Evolutionary conservation across 805 yeast genomes (phyloP), one percentile per base, ranked within the genome.

Genomic region (Kregervanrija pseudodelftensis): DNA sequence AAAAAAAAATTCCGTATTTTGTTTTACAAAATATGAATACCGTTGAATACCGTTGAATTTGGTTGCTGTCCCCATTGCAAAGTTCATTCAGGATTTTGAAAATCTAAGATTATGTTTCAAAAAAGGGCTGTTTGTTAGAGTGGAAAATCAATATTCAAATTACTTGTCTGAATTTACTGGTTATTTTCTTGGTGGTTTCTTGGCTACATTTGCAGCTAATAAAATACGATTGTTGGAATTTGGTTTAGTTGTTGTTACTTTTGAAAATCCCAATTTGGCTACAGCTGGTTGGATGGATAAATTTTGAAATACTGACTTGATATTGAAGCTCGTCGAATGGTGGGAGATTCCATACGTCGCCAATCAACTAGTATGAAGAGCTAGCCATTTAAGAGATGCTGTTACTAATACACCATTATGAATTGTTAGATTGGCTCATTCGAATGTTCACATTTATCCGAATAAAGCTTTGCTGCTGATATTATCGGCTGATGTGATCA

Each of bases 161-260:
- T 81, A 77, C 57, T 57, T 67, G 16, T 49, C 82, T 8, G 68
- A 74, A 3, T 69, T 81, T 2, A 65, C 79, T 2, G 93, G 93
- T 0, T 93, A 85, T 60, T 84, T 91, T 0, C 62, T 85, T 35
- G 59, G 59, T 5, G 93, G 80, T 9, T 88, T 88, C 0, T 60
- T 81, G 43, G 81, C 88, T 1, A 61, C 69, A 7, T 62, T 85
- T 35, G 72, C 76, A 4, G 89, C 84, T 0, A 66, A 79, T 14
- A 91, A 84, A 53, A 66, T 81, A 41, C 63, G 70, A 45, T 55
- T 78, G 16, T 51, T 74, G 58, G 88, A 86, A 0, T 65, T 64
- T 45, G 59, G 74, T 8, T n/a, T n/a, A n/a, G n/a, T n/a, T n/a
- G 8, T 42, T 13, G 37, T 42, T 13, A 41, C 45, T 16, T 28